Base-by-base conservation (phyloP, 441 rosid species). In the Viola pubescens region DNA sequence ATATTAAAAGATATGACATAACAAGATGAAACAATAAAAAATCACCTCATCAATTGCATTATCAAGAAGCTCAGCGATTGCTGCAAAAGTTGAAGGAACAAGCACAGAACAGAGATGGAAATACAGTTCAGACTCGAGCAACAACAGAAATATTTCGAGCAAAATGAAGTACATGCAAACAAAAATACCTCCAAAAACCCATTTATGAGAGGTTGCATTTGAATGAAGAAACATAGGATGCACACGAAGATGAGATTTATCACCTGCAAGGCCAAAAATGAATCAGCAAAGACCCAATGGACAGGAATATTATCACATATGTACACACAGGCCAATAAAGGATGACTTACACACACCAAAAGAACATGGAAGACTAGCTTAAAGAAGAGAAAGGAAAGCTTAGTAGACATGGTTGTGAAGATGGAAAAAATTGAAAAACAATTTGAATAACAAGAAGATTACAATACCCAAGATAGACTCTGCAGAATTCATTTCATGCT, bases 211-310 rank as follows among this genome's bases (percentile, higher is more conserved):
- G 48, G 96, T 88, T 53, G 96, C 96, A 78, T 88, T 88, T 56
- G 96, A 88, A 75, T 88, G 96, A 68, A 89, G 94, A 72, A 86
- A 89, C 96, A 84, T 73, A 37, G 91, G 96, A 59, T 86, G 96
- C 54, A 89, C 94, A 68, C 75, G 87, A 47, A 84, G 82, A 76
- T 79, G 78, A 58, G 77, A 84, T 51, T 72, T 80, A 19, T 84
- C 85, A 76, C 73, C 88, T 85, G 81, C 46, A 40, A 69, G 40
- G 14, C 39, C n/a, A 70, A n/a, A 37, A 57, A 9, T 6, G 7
- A 43, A 43, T 9, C 7, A 43, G 46, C 46, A 43, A 43, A 43
- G 2, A 43, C 46, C 46, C 7, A 43, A 9, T 26, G 34, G 34
- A 26, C 34, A 26, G 34, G 2, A 26, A 26, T 2, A 26, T 26